phyloP scores from a whole-genome alignment of 2,329 filamentous ascomycete species.

The Hypoxylon sp. region DNA sequence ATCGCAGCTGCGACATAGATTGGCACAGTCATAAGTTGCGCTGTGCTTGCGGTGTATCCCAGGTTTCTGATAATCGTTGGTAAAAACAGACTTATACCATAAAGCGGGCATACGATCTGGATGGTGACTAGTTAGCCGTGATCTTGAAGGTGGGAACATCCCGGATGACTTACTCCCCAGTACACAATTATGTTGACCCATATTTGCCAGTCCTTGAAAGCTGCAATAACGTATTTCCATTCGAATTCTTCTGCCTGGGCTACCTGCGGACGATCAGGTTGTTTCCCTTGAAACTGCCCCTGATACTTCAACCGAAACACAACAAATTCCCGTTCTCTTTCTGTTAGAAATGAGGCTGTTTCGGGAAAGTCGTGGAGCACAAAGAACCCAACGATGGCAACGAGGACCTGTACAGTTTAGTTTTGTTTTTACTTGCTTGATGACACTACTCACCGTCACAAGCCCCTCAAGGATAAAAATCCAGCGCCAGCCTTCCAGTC shows the following conservation, averaged over 20 bases:
- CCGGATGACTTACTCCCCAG: constrained; percentile 67
- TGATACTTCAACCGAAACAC: constrained; percentile 75
- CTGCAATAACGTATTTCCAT: constrained; percentile 76
- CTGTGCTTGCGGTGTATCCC: constrained; percentile 64
- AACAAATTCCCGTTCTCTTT: constrained; percentile 75
- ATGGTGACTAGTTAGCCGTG: constrained; percentile 17
- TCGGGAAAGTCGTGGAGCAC: constrained; percentile 84
- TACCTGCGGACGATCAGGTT: constrained; percentile 44
- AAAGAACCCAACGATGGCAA: constrained; percentile 74
- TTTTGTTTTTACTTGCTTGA: not conserved
- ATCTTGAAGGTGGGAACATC: constrained; percentile 1
- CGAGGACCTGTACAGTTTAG: constrained; percentile 50
- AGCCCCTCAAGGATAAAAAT: constrained; percentile 77
- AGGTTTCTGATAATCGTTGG: constrained; percentile 70
- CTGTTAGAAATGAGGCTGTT: constrained; percentile 75
- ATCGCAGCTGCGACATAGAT: constrained; percentile 72
- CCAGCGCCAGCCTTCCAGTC: constrained; percentile 68
- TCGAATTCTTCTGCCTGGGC: constrained; percentile 79
- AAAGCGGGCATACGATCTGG: constrained; percentile 60
- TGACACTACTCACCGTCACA: constrained; percentile 59
- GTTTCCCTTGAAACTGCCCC: constrained; percentile 59
- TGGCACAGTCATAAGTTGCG: constrained; percentile 70
- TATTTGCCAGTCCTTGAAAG: constrained; percentile 84
- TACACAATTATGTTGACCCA: constrained; percentile 67
- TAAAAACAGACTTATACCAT: constrained; percentile 66